Percentiles rank a stretch among this genome's conserved stretches.
Conservation (phyloP, 163 green algal species). For the Scenedesmus sp. region DNA sequence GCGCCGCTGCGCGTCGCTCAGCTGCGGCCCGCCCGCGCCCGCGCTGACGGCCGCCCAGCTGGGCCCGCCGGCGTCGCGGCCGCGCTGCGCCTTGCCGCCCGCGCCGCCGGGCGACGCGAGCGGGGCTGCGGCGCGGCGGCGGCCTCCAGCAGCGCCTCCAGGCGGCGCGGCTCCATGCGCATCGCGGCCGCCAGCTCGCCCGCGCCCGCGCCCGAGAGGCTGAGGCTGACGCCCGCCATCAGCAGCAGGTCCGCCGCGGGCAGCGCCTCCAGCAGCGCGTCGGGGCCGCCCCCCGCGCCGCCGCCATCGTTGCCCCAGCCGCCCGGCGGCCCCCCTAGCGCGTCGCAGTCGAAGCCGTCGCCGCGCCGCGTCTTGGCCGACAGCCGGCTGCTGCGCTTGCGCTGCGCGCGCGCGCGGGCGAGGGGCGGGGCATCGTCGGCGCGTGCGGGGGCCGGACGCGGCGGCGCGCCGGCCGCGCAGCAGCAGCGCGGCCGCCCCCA, state of each 20-base stretch:
- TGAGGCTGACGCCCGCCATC: constrained; percentile 24
- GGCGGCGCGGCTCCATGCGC: background rate
- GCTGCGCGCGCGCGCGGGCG: background rate
- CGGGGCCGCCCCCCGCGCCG: background rate
- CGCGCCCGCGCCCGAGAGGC: background rate
- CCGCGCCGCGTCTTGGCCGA: constrained; percentile 29
- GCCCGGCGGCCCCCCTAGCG: too few species aligned
- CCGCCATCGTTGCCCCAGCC: too few species aligned
- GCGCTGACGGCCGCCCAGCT: background rate
- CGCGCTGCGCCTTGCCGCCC: too few species aligned
- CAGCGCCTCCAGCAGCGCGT: constrained; percentile 17
- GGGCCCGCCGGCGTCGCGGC: background rate
- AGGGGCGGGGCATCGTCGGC: background rate
- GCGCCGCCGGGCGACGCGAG: too few species aligned
- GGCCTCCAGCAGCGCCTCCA: background rate
- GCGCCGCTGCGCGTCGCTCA: background rate
- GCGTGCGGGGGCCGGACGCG: too few species aligned
- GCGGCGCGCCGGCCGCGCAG: too few species aligned
- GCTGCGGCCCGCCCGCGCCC: background rate
- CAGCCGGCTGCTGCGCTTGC: constrained; percentile 38
- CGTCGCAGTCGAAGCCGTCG: background rate
- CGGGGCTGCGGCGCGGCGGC: constrained; percentile 9
- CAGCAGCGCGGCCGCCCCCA: background rate
- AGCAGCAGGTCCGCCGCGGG: constrained; percentile 33
- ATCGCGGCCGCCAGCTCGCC: constrained; percentile 14